Conservation (phyloP, 2,329 filamentous ascomycete genomes). For the Pyrenochaeta sp. region DNA sequence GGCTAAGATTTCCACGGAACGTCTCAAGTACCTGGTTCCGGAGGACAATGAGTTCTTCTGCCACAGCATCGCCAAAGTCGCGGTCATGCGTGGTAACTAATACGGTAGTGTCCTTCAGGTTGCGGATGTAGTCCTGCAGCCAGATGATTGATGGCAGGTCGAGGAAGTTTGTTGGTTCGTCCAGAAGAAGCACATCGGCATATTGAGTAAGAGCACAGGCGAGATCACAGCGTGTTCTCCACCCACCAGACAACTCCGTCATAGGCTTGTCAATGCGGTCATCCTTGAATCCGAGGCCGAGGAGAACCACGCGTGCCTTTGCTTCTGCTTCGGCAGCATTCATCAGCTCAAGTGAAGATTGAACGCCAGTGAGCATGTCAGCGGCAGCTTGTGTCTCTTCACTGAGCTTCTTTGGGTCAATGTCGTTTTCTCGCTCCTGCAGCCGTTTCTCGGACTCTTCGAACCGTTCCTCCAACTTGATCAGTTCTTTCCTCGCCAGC, state of each 20-base stretch:
- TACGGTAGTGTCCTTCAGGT: slow-evolving; percentile 67
- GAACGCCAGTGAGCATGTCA: slow-evolving; percentile 73
- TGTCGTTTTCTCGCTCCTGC: slow-evolving; percentile 62
- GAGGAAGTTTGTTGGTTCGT: slow-evolving; percentile 88
- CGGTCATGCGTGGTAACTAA: slow-evolving; percentile 86
- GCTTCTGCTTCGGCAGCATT: slow-evolving; percentile 69
- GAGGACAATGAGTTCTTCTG: slow-evolving; percentile 77
- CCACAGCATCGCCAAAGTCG: slow-evolving; percentile 78
- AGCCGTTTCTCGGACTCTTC: slow-evolving; percentile 61
- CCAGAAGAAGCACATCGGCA: slow-evolving; percentile 79
- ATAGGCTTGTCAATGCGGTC: slow-evolving; percentile 66
- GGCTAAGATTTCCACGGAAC: slow-evolving; percentile 76
- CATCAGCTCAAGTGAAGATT: slow-evolving; percentile 69
- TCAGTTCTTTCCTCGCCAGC: slow-evolving; percentile 77
- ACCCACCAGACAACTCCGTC: slow-evolving; percentile 73
- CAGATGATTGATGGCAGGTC: slow-evolving; percentile 85
- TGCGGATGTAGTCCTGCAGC: slow-evolving; percentile 75
- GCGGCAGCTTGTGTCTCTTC: slow-evolving; percentile 73
- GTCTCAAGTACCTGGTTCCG: slow-evolving; percentile 74
- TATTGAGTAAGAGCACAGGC: slow-evolving; percentile 70
- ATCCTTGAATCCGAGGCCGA: slow-evolving; percentile 75
- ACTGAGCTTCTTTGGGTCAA: slow-evolving; percentile 65
- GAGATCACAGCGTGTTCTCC: slow-evolving; percentile 54
- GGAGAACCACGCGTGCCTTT: slow-evolving; percentile 67
- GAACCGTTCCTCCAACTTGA: slow-evolving; percentile 71